Evolutionary conservation across 75 land plant species (phyloP).

Genomic region (Pinus albicaulis): DNA sequence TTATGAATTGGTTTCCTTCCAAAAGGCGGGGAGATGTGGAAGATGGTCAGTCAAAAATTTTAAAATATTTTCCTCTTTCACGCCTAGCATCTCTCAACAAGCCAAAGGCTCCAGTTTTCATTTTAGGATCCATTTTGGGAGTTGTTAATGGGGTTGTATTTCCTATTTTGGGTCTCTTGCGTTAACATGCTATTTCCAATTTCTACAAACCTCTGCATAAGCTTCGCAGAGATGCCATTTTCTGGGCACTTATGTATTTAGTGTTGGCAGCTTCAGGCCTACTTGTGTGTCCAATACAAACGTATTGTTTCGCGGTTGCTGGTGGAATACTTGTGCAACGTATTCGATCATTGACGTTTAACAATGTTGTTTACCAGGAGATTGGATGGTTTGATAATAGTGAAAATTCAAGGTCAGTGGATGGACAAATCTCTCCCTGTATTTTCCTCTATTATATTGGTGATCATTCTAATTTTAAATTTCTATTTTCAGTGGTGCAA

Average conservation of each 20-base stretch:
- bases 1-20: neutral
- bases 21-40: slow-evolving; percentile 11
- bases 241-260: slow-evolving; percentile 59
- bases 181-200: slow-evolving; percentile 44
- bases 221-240: slow-evolving; percentile 47
- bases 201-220: slow-evolving; percentile 51
- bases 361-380: slow-evolving; percentile 45
- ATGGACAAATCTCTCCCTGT: neutral
- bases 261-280: slow-evolving; percentile 38
- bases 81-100: slow-evolving; percentile 78
- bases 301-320: slow-evolving; percentile 55
- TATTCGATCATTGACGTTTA: slow-evolving; percentile 48
- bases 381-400: slow-evolving; percentile 53
- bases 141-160: slow-evolving; percentile 47
- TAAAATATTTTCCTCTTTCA: slow-evolving; percentile 39
- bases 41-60: neutral
- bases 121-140: slow-evolving; percentile 56
- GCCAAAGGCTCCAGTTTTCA: slow-evolving; percentile 69
- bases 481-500: slow-evolving; percentile 61
- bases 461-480: slow-evolving; percentile 8
- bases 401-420: slow-evolving; percentile 43
- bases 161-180: slow-evolving; percentile 58
- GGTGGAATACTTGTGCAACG: slow-evolving; percentile 57
- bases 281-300: slow-evolving; percentile 28
- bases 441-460: neutral